Evolutionary conservation across 2,329 filamentous ascomycete species (phyloP).

Genomic region (Chalaropsis ovoidea): DNA sequence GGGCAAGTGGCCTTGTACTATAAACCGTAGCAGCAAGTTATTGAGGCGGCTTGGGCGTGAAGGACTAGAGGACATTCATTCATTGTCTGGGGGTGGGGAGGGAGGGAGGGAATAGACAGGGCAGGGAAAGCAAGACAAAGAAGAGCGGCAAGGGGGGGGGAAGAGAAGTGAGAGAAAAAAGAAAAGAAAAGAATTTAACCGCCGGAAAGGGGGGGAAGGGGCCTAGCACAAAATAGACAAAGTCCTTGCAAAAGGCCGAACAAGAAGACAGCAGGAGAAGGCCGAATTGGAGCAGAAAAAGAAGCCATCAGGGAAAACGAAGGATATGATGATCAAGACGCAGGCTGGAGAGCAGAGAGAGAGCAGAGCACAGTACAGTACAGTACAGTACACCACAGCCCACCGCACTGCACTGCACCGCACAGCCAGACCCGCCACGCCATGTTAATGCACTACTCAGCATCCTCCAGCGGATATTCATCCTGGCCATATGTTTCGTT

Average conservation of each 20-base stretch:
- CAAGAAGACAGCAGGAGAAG: too few species aligned
- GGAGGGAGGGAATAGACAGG: not conserved
- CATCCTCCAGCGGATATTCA: conserved; percentile 36
- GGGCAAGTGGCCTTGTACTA: not conserved
- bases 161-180: not conserved
- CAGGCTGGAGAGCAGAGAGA: not conserved
- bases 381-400: not conserved
- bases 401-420: too few species aligned
- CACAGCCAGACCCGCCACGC: not conserved
- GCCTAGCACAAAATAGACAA: too few species aligned
- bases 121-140: not conserved
- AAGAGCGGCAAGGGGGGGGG: not conserved
- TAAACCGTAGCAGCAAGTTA: too few species aligned
- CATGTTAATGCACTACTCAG: not conserved
- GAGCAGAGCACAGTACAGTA: not conserved
- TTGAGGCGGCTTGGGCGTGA: not conserved
- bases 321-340: not conserved
- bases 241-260: too few species aligned
- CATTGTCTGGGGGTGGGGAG: not conserved
- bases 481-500: conserved; percentile 52
- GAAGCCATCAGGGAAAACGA: not conserved
- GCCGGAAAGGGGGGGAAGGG: too few species aligned
- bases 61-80: not conserved
- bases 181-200: not conserved
- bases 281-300: not conserved